phyloP scores from a whole-genome alignment of 2,329 filamentous ascomycete species.

The Cadophora malorum region DNA sequence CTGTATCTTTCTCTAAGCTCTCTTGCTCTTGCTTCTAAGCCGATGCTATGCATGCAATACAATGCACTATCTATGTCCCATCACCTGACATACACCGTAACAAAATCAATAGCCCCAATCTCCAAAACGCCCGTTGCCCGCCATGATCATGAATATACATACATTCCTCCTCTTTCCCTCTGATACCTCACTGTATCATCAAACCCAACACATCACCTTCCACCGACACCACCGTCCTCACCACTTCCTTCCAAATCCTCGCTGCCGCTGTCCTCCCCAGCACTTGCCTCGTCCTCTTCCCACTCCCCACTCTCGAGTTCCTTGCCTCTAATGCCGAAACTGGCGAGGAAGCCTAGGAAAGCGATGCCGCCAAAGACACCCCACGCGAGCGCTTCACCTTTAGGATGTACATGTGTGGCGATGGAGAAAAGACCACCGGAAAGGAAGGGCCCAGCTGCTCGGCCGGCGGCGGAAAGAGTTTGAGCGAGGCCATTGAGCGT shows the following conservation, averaged over 20 bases:
- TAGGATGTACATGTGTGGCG: constrained; percentile 73
- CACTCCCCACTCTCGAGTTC: constrained; percentile 64
- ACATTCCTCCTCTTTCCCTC: not conserved
- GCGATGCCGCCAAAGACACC: constrained; percentile 85
- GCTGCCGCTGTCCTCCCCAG: constrained; percentile 23
- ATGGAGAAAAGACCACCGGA: constrained; percentile 87
- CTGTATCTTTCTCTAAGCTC: not conserved
- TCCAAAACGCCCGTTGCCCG: constrained; percentile 1
- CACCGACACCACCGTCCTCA: constrained; percentile 29
- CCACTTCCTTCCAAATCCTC: constrained; percentile 33
- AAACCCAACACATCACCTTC: not conserved
- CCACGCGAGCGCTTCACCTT: constrained; percentile 86
- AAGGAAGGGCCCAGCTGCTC: constrained; percentile 86
- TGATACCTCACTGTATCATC: not conserved
- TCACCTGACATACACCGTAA: too few relatives aligned
- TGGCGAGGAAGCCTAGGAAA: constrained; percentile 79
- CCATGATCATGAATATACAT: not conserved
- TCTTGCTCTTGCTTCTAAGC: not conserved
- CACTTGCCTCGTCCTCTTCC: constrained; percentile 37
- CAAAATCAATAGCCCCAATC: not conserved
- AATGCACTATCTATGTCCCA: not conserved
- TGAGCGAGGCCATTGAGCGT: constrained; percentile 94
- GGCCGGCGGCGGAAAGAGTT: constrained; percentile 87
- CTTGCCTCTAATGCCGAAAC: constrained; percentile 75
- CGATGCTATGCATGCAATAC: not conserved